A percentile compares a stretch with the other conserved stretches of the same genome.
phyloP scores from a whole-genome alignment of 208 protist species.

The Trypanosoma melophagium region DNA sequence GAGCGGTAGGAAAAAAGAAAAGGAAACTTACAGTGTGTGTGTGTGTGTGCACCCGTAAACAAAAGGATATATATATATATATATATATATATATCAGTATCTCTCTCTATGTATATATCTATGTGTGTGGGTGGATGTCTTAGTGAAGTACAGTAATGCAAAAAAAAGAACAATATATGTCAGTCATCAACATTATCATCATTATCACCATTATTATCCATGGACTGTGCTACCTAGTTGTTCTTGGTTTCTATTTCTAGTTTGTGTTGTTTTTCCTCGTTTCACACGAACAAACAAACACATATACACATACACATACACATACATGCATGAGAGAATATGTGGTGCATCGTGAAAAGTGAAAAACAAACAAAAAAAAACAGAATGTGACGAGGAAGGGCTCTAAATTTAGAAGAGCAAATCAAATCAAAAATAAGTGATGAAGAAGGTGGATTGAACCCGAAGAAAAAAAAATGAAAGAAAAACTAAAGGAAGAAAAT shows the following conservation, averaged over 20 bases:
- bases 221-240: too few relatives aligned
- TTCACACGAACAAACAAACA: too few relatives aligned
- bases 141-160: too few relatives aligned
- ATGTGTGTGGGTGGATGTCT: too few relatives aligned
- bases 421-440: not conserved
- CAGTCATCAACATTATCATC: too few relatives aligned
- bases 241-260: constrained; percentile 11
- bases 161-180: too few relatives aligned
- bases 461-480: constrained; percentile 5
- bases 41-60: not conserved
- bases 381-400: too few relatives aligned
- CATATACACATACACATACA: too few relatives aligned
- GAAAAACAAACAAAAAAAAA: too few relatives aligned
- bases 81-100: not conserved
- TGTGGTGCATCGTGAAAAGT: too few relatives aligned
- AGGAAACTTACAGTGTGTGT: not conserved
- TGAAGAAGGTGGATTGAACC: not conserved
- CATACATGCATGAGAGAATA: too few relatives aligned
- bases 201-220: too few relatives aligned
- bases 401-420: not conserved
- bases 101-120: not conserved
- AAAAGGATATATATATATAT: not conserved
- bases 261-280: not conserved
- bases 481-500: not conserved
- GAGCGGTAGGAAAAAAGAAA: constrained; percentile 20